phyloP scores from a whole-genome alignment of 495 filamentous ascomycete species.

The Coniosporium apollinis region DNA sequence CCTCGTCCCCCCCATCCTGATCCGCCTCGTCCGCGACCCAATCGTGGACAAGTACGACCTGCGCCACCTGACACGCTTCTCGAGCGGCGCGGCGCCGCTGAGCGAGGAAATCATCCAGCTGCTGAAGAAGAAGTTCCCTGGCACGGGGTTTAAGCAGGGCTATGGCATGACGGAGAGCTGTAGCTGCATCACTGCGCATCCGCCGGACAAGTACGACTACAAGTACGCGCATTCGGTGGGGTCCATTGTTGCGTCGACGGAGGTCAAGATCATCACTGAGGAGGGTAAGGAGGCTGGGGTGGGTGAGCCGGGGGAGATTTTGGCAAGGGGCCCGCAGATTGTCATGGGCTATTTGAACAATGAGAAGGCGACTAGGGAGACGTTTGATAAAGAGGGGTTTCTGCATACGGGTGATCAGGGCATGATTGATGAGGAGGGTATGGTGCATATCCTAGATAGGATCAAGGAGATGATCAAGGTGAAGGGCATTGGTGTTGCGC shows the following conservation, averaged over 20 bases:
- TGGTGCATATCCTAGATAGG: constrained; percentile 55
- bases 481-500: constrained; percentile 53
- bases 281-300: constrained; percentile 30
- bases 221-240: constrained; percentile 43
- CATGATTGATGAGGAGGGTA: constrained; percentile 34
- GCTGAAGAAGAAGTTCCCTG: constrained; percentile 38
- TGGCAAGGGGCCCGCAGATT: constrained; percentile 37
- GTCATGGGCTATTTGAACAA: constrained; percentile 44
- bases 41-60: constrained; percentile 46
- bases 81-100: constrained; percentile 47
- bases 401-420: constrained; percentile 56
- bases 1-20: constrained; percentile 53
- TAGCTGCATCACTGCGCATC: constrained; percentile 43
- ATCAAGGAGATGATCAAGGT: constrained; percentile 72
- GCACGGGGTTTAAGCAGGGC: constrained; percentile 46
- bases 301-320: constrained; percentile 42
- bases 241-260: constrained; percentile 38
- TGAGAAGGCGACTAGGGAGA: constrained; percentile 37
- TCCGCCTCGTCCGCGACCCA: constrained; percentile 47
- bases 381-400: constrained; percentile 42
- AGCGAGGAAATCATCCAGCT: constrained; percentile 43
- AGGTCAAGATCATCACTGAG: constrained; percentile 42
- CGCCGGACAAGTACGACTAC: constrained; percentile 34
- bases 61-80: constrained; percentile 32
- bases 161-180: constrained; percentile 59